Conservation (phyloP, 2,329 filamentous ascomycete species). For the Clonostachys sp. region DNA sequence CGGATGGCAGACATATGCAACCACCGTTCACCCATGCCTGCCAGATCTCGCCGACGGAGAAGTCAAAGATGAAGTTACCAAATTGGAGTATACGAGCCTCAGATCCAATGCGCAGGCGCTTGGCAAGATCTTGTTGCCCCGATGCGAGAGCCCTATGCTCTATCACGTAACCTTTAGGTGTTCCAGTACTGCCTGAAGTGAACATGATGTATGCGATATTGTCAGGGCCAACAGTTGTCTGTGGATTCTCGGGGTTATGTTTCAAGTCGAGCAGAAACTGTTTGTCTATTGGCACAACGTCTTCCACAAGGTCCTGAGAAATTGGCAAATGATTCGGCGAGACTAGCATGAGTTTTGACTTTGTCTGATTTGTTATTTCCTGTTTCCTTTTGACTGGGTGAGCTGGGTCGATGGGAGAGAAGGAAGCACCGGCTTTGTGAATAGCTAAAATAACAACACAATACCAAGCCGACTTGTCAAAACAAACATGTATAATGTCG, state of each 20-base stretch:
- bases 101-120: slow-evolving; percentile 10
- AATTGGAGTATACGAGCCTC: slow-evolving; percentile 1
- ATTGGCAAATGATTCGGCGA: background rate
- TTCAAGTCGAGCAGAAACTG: background rate
- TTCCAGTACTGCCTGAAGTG: slow-evolving; percentile 7
- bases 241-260: background rate
- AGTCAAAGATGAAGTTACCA: slow-evolving; percentile 2
- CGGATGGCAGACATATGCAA: slow-evolving; percentile 30
- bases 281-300: background rate
- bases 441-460: slow-evolving; percentile 11
- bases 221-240: background rate
- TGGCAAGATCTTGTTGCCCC: slow-evolving; percentile 1
- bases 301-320: background rate
- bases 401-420: slow-evolving; percentile 9
- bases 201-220: slow-evolving; percentile 6
- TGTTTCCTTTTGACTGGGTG: slow-evolving; percentile 1
- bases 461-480: slow-evolving; percentile 10
- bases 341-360: background rate
- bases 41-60: background rate
- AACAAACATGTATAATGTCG: slow-evolving; percentile 9
- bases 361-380: slow-evolving; percentile 1
- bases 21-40: slow-evolving; percentile 18
- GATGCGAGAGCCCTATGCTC: slow-evolving; percentile 2
- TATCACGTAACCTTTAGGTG: slow-evolving; percentile 7
- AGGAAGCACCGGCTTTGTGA: slow-evolving; percentile 14